Evolutionary conservation across 139 green algal genomes (phyloP), one percentile per base, ranked within the genome.

Genomic region (Eudorina sp.): DNA sequence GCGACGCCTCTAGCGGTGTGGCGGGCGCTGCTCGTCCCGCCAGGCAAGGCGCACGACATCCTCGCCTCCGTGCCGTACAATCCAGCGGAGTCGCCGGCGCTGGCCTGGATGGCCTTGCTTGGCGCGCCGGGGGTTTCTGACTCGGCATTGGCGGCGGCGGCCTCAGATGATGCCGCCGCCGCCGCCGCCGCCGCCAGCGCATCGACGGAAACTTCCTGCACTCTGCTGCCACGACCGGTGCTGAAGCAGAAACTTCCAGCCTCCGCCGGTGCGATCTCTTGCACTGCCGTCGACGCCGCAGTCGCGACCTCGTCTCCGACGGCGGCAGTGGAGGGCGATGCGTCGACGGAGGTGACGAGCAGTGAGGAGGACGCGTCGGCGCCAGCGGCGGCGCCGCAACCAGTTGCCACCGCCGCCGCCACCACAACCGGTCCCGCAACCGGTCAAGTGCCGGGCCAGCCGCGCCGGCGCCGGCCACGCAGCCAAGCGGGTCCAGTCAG

Each of bases 61-160:
- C 51, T 70, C 21, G 58, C 34, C 21, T 40, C 27, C 0, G n/a
- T 23, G 40, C 40, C 60, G 23, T 76, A 86, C 60, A 31, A 55
- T 2, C 5, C 43, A 0, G 31, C 9, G 0, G 60, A 86, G 60
- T 77, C 80, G 29, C 80, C 80, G 41, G 29, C 55, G 13, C 80
- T 60, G 2, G 80, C 62, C 2, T 86, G 80, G 80, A 46, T 14
- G 18, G 41, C 80, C 29, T 60, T 86, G 41, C 80, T 77, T 14
- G 80, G 80, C 25, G 34, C 9, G 29, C n/a, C 34, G 25, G 1
- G 5, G 16, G 23, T 34, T 11, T 3, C 75, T 2, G 7, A 29
- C 48, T 3, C 46, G 14, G n/a, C 75, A 5, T 13, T 5, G 7
- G 40, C 58, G 38, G 53, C 38, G n/a, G 34, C 77, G 16, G 48